Percentiles rank a stretch among this genome's conserved stretches.
These are phyloP conservation scores for Solanum piurae DNA, from an alignment of 257 asterid genomes.

Conservation along the genomic window DNA sequence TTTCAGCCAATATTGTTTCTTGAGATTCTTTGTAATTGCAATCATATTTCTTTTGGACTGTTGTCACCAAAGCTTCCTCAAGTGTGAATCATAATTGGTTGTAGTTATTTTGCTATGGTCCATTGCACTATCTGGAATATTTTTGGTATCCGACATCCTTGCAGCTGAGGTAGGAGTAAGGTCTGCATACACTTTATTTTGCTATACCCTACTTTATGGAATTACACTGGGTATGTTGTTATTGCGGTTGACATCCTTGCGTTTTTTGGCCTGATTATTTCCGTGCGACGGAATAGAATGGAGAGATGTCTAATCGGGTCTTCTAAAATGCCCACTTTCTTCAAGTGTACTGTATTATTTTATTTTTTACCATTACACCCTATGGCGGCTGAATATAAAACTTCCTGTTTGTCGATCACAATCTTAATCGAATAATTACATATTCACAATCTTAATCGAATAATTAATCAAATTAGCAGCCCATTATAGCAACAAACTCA, in stretches of 20 bases:
- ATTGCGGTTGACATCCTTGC: neutral
- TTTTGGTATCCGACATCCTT: neutral
- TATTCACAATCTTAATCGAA: neutral
- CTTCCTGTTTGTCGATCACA: neutral
- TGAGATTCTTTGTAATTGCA: neutral
- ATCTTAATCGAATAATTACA: neutral
- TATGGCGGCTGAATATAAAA: neutral
- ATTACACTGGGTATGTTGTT: neutral
- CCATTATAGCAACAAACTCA: neutral
- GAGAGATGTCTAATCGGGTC: neutral
- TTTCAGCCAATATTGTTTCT: neutral
- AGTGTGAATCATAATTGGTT: neutral
- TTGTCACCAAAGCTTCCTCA: neutral
- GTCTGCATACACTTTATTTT: neutral
- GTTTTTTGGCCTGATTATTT: neutral
- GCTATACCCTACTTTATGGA: neutral
- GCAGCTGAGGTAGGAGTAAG: neutral
- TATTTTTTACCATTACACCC: neutral
- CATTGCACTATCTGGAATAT: neutral
- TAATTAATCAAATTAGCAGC: neutral
- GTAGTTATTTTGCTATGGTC: neutral
- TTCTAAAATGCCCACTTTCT: neutral
- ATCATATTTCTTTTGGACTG: neutral
- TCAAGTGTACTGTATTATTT: too few relatives aligned
- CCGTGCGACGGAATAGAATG: neutral